Base-by-base conservation (phyloP, 148 eudicot genomes). In the Linanthus parryae region DNA sequence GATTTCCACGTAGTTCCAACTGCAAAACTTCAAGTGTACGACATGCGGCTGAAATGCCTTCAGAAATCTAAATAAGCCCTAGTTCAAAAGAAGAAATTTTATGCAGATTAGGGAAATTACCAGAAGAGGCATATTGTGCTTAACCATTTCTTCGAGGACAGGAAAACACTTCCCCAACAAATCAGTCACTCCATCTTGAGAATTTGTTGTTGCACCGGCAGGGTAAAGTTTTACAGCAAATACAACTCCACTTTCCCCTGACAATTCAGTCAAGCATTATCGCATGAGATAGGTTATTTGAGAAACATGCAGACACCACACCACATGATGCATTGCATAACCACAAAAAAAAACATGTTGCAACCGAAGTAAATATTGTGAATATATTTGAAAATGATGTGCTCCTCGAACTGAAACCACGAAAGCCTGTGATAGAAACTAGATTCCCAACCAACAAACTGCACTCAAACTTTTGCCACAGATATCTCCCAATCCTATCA, bases 101-200 rank as follows among this genome's bases (percentile, higher is more conserved):
- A 44, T 25, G 12, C n/a, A 35, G 26, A 44, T 56, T 30, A 9
- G 38, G 37, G 26, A 46, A 56, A 58, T 63, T 72, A 90, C 97
- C 77, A 90, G 66, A 25, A 90, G 69, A 42, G 97, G 95, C 83
- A 90, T 85, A 63, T 80, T 72, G 47, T 80, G 94, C 69, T 73
- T 73, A 64, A 72, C 79, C 99, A 94, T 94, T 75, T 88, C 96
- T 52, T 84, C 77, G 36, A 94, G 84, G 24, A 79, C 95, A 53
- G 95, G 95, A 21, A 82, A 64, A 57, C 99, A 94, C 65, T 82
- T 88, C 44, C 95, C 96, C 57, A 92, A 73, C 37, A 94, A 65
- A 78, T 94, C 96, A 11, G 99, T 94, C 14, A 94, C 96, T 54
- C 96, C 99, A 73, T 94, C 96, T 71, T 94, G 96, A 42, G 99